phyloP scores from a whole-genome alignment of 106 monocot genomes.

The Vanilla planifolia region DNA sequence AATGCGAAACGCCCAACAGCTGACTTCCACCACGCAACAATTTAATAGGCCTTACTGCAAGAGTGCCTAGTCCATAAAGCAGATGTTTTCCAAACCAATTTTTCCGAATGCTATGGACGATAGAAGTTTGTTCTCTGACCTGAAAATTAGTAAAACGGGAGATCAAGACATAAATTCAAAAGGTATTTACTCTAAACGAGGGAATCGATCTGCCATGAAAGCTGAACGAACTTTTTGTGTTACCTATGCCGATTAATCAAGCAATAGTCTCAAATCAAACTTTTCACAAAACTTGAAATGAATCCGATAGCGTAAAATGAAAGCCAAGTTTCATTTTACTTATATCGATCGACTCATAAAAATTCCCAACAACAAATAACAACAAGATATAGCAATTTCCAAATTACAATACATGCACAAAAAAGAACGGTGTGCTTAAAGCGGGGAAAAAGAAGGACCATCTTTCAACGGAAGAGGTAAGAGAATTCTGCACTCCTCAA shows the following conservation, averaged over 20 bases:
- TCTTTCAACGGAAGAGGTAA: no score
- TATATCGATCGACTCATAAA: background rate
- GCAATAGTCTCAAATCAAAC: no score
- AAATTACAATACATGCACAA: no score
- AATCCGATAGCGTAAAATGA: slow-evolving; percentile 1
- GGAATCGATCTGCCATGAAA: background rate
- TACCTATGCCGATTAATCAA: no score
- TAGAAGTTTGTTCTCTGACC: slow-evolving; percentile 7
- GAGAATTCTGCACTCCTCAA: background rate
- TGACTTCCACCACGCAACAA: slow-evolving; percentile 33
- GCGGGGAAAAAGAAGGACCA: no score
- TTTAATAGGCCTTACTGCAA: slow-evolving; percentile 48
- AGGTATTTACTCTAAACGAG: background rate
- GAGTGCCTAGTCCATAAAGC: slow-evolving; percentile 47
- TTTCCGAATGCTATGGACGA: background rate
- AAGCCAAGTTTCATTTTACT: background rate
- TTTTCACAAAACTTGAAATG: background rate
- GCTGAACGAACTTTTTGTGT: background rate
- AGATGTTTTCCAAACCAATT: slow-evolving; percentile 52
- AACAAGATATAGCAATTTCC: no score
- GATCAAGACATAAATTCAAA: background rate
- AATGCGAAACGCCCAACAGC: slow-evolving; percentile 33
- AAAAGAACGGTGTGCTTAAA: no score
- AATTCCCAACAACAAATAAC: background rate
- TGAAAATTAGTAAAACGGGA: background rate